Evolutionary conservation across 2,329 filamentous ascomycete genomes (phyloP).

Genomic region (Claviceps arundinis): DNA sequence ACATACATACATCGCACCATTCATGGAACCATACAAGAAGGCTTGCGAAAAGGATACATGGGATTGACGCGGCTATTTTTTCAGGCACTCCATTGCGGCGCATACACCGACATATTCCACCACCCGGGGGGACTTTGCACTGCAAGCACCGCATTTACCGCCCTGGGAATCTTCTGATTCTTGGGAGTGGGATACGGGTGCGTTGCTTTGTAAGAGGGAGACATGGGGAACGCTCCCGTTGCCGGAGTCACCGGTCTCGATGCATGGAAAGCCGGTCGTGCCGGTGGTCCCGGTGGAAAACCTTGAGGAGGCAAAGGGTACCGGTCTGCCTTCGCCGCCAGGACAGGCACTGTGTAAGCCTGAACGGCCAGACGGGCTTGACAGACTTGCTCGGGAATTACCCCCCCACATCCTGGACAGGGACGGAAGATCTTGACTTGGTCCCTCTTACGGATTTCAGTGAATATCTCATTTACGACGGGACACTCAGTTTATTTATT

Average conservation of each 20-base stretch:
- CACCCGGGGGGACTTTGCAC: conserved; percentile 23
- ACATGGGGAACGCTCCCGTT: conserved; percentile 30
- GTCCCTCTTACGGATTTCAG: too few species aligned
- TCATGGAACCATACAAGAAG: too few species aligned
- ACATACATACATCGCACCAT: conserved; percentile 2
- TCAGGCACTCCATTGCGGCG: conserved; percentile 34
- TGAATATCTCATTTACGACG: too few species aligned
- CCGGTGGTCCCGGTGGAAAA: too few species aligned
- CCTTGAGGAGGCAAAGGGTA: too few species aligned
- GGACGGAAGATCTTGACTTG: too few species aligned
- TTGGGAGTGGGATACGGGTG: conserved; percentile 22
- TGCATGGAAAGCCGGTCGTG: conserved; percentile 14
- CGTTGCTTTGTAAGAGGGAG: conserved; percentile 29
- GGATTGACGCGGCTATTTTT: conserved; percentile 36
- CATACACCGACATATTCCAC: conserved; percentile 31
- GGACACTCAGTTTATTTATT: too few species aligned
- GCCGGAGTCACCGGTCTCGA: conserved; percentile 30
- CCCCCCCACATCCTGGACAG: too few species aligned
- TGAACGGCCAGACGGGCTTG: too few species aligned
- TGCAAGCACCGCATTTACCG: conserved; percentile 23
- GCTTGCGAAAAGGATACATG: conserved; percentile 12
- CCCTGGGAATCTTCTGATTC: too few species aligned
- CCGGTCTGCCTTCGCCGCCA: conserved; percentile 21
- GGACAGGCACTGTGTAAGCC: conserved; percentile 10
- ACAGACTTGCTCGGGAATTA: too few species aligned